Conservation (phyloP, 495 filamentous ascomycete genomes). For the Talaromyces adpressus region DNA sequence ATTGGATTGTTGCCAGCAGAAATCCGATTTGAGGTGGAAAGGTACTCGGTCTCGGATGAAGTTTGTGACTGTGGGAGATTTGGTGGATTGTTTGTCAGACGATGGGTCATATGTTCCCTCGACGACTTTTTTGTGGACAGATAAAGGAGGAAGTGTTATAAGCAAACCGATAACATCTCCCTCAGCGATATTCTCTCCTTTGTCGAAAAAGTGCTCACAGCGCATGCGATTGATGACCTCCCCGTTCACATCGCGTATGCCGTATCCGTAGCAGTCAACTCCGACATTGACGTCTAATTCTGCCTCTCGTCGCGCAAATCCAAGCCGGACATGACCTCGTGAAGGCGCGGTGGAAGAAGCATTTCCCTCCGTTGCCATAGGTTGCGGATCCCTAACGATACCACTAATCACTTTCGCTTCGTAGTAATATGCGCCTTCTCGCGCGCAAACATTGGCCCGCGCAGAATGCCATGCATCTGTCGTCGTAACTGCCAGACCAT, state of each 20-base stretch:
- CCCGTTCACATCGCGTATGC: constrained; percentile 77
- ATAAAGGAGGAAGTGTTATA: constrained; percentile 79
- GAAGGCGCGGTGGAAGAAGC: constrained; percentile 26
- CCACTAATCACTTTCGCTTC: constrained; percentile 83
- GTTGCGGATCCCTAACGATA: constrained; percentile 31
- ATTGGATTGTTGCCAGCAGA: constrained; percentile 93
- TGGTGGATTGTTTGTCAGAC: constrained; percentile 42
- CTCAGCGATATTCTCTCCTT: constrained; percentile 61
- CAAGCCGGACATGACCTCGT: constrained; percentile 80
- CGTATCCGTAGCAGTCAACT: constrained; percentile 95
- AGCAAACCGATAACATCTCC: constrained; percentile 95
- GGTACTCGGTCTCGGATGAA: constrained; percentile 92
- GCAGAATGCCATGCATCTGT: constrained; percentile 41
- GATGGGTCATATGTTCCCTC: constrained; percentile 80
- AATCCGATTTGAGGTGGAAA: constrained; percentile 84
- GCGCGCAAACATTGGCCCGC: constrained; percentile 78
- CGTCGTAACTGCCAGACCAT: constrained; percentile 36
- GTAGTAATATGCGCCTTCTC: constrained; percentile 92
- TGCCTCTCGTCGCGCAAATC: constrained; percentile 85
- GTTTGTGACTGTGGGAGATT: constrained; percentile 43
- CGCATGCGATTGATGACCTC: constrained; percentile 92
- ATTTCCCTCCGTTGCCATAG: constrained; percentile 15
- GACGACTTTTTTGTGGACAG: constrained; percentile 80
- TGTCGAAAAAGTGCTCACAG: constrained; percentile 77
- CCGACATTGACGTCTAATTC: constrained; percentile 89